Percentiles rank a stretch among this genome's conserved stretches.
These are phyloP conservation scores for Phytopythium aichiense DNA, from an alignment of 352 stramenopile species.

Conservation along the genomic window DNA sequence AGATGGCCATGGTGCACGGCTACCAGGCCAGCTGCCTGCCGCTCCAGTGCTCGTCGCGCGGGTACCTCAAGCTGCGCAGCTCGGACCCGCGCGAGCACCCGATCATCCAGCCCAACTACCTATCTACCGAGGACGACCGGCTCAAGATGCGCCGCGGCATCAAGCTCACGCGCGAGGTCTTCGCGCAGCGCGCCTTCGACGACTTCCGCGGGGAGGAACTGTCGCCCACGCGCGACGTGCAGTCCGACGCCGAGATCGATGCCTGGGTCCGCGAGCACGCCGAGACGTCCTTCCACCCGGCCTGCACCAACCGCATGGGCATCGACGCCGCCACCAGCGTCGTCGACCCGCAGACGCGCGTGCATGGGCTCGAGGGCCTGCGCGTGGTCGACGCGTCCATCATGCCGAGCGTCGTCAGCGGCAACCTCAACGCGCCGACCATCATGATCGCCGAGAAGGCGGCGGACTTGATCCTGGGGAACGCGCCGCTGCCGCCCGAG, in stretches of 20 bases:
- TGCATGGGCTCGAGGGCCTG: conserved; percentile 75
- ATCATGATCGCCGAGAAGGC: conserved; percentile 89
- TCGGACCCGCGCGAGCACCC: conserved; percentile 41
- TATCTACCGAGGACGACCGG: conserved; percentile 53
- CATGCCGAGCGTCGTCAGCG: conserved; percentile 89
- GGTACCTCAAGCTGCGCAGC: conserved; percentile 53
- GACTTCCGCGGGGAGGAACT: conserved; percentile 55
- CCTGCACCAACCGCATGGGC: conserved; percentile 76
- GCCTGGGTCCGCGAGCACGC: conserved; percentile 59
- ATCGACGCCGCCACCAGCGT: conserved; percentile 43
- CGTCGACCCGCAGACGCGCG: conserved; percentile 67
- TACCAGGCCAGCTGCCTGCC: conserved; percentile 71
- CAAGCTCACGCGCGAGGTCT: conserved; percentile 59
- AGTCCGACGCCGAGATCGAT: conserved; percentile 53
- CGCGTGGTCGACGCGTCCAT: conserved; percentile 86
- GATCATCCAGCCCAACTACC: conserved; percentile 76
- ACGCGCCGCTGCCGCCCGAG: conserved; percentile 35
- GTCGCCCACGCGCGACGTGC: conserved; percentile 33
- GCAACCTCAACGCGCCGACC: conserved; percentile 88
- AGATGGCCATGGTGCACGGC: conserved; percentile 27
- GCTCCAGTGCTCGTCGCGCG: conserved; percentile 64
- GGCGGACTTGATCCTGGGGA: conserved; percentile 77
- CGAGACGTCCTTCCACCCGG: conserved; percentile 74
- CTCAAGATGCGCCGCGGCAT: conserved; percentile 56
- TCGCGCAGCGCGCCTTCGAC: conserved; percentile 68